Conservation (phyloP, 495 filamentous ascomycete genomes). For the Hypoxylon crocopeplum region DNA sequence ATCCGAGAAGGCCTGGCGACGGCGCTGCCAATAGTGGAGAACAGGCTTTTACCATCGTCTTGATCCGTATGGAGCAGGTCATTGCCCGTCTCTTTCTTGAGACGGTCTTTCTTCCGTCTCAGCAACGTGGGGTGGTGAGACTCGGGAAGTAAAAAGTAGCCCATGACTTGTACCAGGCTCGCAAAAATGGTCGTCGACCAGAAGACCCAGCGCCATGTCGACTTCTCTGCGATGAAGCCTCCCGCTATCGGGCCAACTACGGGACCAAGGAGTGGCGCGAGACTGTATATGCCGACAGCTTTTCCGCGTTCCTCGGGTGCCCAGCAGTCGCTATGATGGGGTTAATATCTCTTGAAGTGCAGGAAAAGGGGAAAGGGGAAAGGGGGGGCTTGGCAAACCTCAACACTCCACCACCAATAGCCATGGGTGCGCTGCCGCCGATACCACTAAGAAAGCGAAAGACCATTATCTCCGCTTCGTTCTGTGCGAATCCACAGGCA, state of each 20-base stretch:
- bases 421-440: constrained; percentile 37
- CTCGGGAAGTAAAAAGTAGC: constrained; percentile 70
- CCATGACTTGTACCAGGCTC: constrained; percentile 62
- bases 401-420: constrained; percentile 6
- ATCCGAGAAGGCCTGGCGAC: constrained; percentile 59
- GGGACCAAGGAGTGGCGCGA: constrained; percentile 46
- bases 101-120: constrained; percentile 55
- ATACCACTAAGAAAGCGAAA: constrained; percentile 45
- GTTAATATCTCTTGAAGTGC: no score
- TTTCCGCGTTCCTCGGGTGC: constrained; percentile 31
- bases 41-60: constrained; percentile 54
- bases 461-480: constrained; percentile 31
- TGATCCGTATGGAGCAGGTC: constrained; percentile 63
- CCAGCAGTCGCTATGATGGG: constrained; percentile 23
- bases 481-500: constrained; percentile 41
- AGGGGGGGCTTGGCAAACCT: constrained; percentile 1
- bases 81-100: constrained; percentile 69
- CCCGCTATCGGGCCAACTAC: constrained; percentile 55
- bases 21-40: constrained; percentile 46
- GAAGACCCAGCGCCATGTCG: constrained; percentile 73
- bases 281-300: constrained; percentile 26
- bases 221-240: constrained; percentile 41
- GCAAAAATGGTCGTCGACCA: constrained; percentile 65
- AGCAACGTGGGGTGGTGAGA: constrained; percentile 70
- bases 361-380: no score